A percentile compares a stretch with the other conserved stretches of the same genome.
Conservation (phyloP, 257 asterid species). For the Solanum boliviense region DNA sequence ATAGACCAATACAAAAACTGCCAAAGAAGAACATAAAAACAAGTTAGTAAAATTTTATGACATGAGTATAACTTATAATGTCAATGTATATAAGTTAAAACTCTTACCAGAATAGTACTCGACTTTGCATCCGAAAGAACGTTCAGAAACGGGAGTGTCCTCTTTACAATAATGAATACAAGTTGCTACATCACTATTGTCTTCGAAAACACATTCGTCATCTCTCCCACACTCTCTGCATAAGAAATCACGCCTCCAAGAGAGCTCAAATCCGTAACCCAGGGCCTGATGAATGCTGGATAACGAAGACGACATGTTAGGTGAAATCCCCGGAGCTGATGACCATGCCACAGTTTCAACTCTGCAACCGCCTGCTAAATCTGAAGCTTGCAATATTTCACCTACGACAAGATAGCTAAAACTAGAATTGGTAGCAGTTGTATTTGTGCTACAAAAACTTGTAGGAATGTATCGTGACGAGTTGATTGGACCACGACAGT, state of each 20-base stretch:
- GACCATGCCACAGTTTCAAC: slow-evolving; percentile 11
- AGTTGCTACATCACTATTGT: not conserved
- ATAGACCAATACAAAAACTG: not conserved
- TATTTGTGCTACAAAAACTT: slow-evolving; percentile 22
- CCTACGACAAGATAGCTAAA: slow-evolving; percentile 21
- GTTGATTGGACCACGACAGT: slow-evolving; percentile 21
- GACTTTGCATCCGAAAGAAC: not conserved
- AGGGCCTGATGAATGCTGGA: not conserved
- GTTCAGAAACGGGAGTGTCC: not conserved
- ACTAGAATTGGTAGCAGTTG: not conserved
- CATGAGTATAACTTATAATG: not conserved
- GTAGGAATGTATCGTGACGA: slow-evolving; percentile 18
- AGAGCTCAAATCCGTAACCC: not conserved
- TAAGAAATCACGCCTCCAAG: not conserved
- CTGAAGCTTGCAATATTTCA: slow-evolving; percentile 5
- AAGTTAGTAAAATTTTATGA: not conserved
- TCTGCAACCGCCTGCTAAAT: slow-evolving; percentile 36
- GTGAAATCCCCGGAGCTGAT: slow-evolving; percentile 4
- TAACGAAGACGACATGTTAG: not conserved
- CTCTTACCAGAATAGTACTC: not conserved
- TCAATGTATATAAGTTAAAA: not conserved
- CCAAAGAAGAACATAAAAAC: not conserved
- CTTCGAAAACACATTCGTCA: not conserved
- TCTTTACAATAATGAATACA: slow-evolving; percentile 8
- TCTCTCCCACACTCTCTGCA: slow-evolving; percentile 1